Evolutionary conservation across 2,329 filamentous ascomycete genomes (phyloP).

Genomic region (Zymoseptoria brevis): DNA sequence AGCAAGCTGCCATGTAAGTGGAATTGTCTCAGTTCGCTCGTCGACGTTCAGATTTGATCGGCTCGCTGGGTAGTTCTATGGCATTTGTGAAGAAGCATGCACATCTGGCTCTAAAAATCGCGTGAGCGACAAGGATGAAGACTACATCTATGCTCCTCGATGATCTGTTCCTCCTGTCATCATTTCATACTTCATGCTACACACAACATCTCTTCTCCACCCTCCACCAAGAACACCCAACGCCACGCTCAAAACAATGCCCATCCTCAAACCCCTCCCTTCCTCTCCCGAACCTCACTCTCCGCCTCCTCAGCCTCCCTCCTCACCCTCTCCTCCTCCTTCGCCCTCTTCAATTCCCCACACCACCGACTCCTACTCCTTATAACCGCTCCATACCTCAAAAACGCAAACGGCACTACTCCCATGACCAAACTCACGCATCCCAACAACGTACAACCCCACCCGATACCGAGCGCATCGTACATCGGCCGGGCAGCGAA

Average conservation of each 20-base stretch:
- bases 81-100: too few species aligned
- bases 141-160: not conserved
- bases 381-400: conserved; percentile 47
- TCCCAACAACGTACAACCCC: conserved; percentile 49
- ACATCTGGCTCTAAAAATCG: not conserved
- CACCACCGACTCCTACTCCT: conserved; percentile 55
- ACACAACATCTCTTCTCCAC: not conserved
- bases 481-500: conserved; percentile 53
- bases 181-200: too few species aligned
- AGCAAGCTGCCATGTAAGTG: too few species aligned
- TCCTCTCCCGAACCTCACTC: not conserved
- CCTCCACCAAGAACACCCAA: not conserved
- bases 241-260: not conserved
- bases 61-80: too few species aligned
- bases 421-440: conserved; percentile 44
- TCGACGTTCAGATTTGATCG: too few species aligned
- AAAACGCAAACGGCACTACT: conserved; percentile 52
- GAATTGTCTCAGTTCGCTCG: too few species aligned
- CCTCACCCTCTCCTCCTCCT: conserved; percentile 24
- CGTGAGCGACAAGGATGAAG: not conserved
- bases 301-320: not conserved
- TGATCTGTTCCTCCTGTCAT: not conserved
- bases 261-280: not conserved
- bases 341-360: conserved; percentile 48
- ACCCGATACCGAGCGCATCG: conserved; percentile 58